Evolutionary conservation across 2,329 filamentous ascomycete genomes (phyloP).

Genomic region (Claviceps purpurea): DNA sequence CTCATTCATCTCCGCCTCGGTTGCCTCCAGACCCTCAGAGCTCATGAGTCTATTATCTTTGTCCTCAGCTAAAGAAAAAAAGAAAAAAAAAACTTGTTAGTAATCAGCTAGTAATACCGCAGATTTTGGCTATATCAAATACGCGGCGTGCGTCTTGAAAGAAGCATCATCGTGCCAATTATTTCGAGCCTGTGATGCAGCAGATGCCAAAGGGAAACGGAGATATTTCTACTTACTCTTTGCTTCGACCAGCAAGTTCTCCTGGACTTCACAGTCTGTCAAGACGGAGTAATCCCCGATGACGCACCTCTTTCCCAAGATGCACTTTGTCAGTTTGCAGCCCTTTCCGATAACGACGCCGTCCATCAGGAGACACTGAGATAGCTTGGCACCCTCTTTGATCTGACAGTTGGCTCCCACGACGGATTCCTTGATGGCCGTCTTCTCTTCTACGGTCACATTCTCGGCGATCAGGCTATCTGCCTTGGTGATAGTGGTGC

Average conservation of each 20-base stretch:
- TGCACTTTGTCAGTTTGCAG: constrained; percentile 75
- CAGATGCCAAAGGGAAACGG: neutral
- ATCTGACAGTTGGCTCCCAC: constrained; percentile 83
- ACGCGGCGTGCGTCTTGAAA: neutral
- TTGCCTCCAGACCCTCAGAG: constrained; percentile 51
- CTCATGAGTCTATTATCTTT: constrained; percentile 57
- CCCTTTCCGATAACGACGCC: constrained; percentile 73
- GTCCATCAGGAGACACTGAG: constrained; percentile 87
- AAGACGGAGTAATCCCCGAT: constrained; percentile 73
- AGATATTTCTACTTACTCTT: constrained; percentile 34
- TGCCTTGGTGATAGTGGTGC: constrained; percentile 67
- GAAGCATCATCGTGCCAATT: neutral
- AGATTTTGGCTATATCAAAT: neutral
- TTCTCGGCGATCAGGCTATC: constrained; percentile 82
- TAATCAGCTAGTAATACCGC: neutral
- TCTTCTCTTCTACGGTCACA: constrained; percentile 76
- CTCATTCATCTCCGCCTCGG: constrained; percentile 46
- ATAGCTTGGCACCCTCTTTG: constrained; percentile 68
- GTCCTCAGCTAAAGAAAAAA: constrained; percentile 40
- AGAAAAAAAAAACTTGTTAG: neutral
- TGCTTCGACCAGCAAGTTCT: constrained; percentile 76
- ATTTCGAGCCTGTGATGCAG: neutral
- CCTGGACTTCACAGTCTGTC: constrained; percentile 84
- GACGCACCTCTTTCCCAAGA: constrained; percentile 67
- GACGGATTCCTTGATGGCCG: constrained; percentile 83